Conservation (phyloP, 2,329 filamentous ascomycete genomes). For the Aspergillus fumigatiaffinis region DNA sequence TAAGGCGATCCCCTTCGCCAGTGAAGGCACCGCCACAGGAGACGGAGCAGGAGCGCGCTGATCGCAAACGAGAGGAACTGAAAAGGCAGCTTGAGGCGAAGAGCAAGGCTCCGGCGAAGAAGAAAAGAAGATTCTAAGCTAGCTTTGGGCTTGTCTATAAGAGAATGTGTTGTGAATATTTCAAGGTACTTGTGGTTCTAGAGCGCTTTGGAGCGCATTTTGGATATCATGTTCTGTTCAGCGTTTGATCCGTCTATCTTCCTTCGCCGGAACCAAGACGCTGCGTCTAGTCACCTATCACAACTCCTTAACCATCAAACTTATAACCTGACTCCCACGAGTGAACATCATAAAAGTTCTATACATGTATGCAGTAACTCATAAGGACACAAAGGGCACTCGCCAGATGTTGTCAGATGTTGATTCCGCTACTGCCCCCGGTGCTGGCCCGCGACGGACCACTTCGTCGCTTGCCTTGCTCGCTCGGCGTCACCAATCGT, state of each 20-base stretch:
- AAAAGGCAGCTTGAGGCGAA: conserved; percentile 51
- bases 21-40: conserved; percentile 13
- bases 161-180: neutral
- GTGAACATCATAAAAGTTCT: neutral
- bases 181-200: neutral
- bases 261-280: neutral
- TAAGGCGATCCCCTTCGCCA: conserved; percentile 1
- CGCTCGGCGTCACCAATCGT: conserved; percentile 41
- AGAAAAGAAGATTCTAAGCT: conserved; percentile 53
- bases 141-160: neutral
- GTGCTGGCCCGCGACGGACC: conserved; percentile 19
- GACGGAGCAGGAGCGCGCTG: conserved; percentile 51
- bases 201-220: neutral
- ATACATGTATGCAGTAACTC: neutral
- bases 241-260: neutral
- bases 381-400: neutral
- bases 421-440: conserved; percentile 10
- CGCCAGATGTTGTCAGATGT: neutral
- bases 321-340: neutral
- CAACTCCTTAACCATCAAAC: neutral
- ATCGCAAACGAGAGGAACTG: conserved; percentile 53
- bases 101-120: conserved; percentile 52
- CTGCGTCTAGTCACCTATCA: neutral
- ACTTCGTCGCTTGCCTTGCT: conserved; percentile 32
- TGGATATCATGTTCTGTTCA: neutral